Evolutionary conservation across 257 asterid genomes (phyloP).

Genomic region (Forsythia viridissima): DNA sequence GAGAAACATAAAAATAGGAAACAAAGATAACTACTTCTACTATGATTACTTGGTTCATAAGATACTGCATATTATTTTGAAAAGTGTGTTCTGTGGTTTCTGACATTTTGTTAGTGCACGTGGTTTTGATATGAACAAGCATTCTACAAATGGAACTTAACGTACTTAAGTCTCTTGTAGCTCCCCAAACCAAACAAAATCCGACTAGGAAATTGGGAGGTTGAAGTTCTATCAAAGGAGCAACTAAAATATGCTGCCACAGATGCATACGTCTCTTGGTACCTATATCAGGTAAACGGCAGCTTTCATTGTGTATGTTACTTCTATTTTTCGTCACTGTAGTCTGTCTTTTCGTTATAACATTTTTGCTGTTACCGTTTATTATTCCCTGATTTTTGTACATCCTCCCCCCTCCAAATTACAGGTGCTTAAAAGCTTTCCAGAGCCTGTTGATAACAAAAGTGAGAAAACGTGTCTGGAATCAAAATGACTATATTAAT

Average conservation of each 20-base stretch:
- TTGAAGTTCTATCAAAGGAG: conserved; percentile 54
- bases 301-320: not conserved
- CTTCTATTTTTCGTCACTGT: not conserved
- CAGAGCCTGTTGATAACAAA: conserved; percentile 40
- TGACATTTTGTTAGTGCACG: not conserved
- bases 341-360: not conserved
- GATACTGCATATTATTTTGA: conserved; percentile 16
- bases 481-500: conserved; percentile 14
- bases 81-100: conserved; percentile 1
- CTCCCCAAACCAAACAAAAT: conserved; percentile 76
- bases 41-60: conserved; percentile 2
- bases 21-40: conserved; percentile 7
- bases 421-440: conserved; percentile 63
- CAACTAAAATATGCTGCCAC: conserved; percentile 83
- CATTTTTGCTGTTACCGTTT: not conserved
- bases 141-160: conserved; percentile 20
- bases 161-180: conserved; percentile 44
- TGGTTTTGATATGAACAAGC: not conserved
- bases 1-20: not conserved
- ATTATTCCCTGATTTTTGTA: not conserved
- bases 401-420: not conserved
- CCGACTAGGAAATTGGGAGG: conserved; percentile 95
- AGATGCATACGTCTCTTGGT: conserved; percentile 89
- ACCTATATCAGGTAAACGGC: conserved; percentile 68
- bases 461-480: conserved; percentile 21